Percentiles rank a stretch among this genome's conserved stretches.
Evolutionary conservation across 2,329 filamentous ascomycete species (phyloP).

Genomic region (Thielaviopsis punctulata): DNA sequence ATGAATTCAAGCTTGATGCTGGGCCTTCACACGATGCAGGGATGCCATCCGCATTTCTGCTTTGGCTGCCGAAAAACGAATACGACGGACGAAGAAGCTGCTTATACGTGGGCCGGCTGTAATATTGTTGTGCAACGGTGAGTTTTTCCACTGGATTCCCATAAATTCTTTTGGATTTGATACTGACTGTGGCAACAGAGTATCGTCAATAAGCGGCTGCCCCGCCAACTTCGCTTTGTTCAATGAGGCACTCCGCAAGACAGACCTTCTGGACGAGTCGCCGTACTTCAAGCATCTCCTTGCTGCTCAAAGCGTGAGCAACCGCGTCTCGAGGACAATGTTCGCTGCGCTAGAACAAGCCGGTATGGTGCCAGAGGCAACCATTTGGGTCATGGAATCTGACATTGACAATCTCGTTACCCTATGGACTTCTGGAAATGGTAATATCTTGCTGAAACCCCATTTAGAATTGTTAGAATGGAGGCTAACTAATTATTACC

Average conservation of each 20-base stretch:
- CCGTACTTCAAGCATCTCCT: conserved; percentile 9
- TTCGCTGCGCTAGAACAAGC: conserved; percentile 28
- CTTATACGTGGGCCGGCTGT: conserved; percentile 35
- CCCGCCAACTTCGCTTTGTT: conserved; percentile 28
- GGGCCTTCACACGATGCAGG: conserved; percentile 35
- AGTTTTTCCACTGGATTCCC: conserved; percentile 12
- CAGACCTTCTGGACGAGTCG: conserved; percentile 12
- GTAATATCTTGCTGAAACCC: background rate
- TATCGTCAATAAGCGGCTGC: conserved; percentile 27
- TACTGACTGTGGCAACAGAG: conserved; percentile 16
- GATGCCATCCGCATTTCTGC: conserved; percentile 31
- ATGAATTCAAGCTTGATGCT: conserved; percentile 31
- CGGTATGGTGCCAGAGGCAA: conserved; percentile 28
- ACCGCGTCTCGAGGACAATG: conserved; percentile 31
- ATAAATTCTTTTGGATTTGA: conserved; percentile 16
- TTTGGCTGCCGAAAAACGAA: conserved; percentile 26
- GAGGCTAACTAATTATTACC: background rate
- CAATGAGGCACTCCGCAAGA: conserved; percentile 26
- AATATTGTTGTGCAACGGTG: conserved; percentile 35
- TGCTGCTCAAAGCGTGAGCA: conserved; percentile 19
- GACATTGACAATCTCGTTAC: conserved; percentile 31
- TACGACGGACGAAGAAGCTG: conserved; percentile 33
- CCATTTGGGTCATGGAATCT: conserved; percentile 32
- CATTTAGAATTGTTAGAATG: background rate
- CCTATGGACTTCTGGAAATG: conserved; percentile 4